phyloP scores from a whole-genome alignment of 176 grass and related monocot species.

The Oryza coarctata region DNA sequence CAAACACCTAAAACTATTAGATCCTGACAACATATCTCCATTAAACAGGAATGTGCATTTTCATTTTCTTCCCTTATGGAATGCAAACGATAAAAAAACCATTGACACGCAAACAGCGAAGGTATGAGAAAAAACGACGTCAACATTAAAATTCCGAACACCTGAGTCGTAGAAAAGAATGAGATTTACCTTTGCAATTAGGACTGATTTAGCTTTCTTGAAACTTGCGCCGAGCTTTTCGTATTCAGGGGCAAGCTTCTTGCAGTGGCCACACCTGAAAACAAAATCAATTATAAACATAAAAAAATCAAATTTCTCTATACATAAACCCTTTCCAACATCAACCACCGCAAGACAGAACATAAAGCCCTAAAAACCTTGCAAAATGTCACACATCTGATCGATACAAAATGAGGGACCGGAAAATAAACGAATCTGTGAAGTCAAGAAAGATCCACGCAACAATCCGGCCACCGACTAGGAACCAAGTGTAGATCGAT shows the following conservation, averaged over 20 bases:
- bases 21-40: not conserved
- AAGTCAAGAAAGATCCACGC: not conserved
- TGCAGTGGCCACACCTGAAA: constrained; percentile 95
- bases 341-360: not conserved
- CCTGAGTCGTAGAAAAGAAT: not conserved
- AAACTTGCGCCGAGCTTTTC: constrained; percentile 90
- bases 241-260: constrained; percentile 98
- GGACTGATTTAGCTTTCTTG: constrained; percentile 87
- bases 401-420: not conserved
- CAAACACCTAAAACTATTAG: not conserved
- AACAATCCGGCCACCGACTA: not conserved
- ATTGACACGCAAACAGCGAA: not conserved
- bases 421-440: not conserved
- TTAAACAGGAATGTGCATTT: not conserved
- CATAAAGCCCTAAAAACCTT: not conserved
- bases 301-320: not conserved
- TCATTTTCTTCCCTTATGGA: not conserved
- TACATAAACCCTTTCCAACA: not conserved
- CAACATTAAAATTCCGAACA: not conserved
- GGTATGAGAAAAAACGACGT: not conserved
- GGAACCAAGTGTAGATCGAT: not conserved
- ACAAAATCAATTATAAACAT: constrained; percentile 3
- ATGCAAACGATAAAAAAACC: not conserved
- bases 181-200: constrained; percentile 79
- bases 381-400: not conserved